A percentile compares a stretch with the other conserved stretches of the same genome.
phyloP scores from a whole-genome alignment of 2,329 filamentous ascomycete species.

The Hysterium pulicare region DNA sequence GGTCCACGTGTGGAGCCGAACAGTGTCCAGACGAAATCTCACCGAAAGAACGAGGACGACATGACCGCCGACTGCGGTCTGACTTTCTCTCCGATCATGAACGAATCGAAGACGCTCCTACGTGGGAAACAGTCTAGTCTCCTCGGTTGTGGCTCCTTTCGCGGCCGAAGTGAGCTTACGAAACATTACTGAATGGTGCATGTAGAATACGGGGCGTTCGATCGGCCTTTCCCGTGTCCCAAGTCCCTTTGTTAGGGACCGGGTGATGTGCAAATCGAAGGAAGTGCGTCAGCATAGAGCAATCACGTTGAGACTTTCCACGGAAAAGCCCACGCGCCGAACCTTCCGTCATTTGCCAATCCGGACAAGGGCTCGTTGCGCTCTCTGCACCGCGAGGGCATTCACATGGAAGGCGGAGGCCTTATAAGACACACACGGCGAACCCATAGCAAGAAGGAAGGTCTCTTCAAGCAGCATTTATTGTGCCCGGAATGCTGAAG shows the following conservation, averaged over 20 bases:
- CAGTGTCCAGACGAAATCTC: background rate
- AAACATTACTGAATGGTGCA: no score
- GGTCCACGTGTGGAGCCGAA: background rate
- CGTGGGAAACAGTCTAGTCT: background rate
- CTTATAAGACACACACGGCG: slow-evolving; percentile 1
- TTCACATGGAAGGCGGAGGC: slow-evolving; percentile 1
- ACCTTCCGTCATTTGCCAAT: no score
- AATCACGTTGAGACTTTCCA: no score
- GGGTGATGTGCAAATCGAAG: no score
- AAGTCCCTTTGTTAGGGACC: no score
- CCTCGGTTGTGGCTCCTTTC: background rate
- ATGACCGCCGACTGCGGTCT: no score
- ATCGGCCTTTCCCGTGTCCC: no score
- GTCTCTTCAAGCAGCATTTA: slow-evolving; percentile 2
- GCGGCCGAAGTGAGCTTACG: no score
- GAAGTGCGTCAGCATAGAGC: no score
- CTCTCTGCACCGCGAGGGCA: slow-evolving; percentile 2
- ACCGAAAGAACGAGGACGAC: background rate
- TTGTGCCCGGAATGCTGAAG: slow-evolving; percentile 2
- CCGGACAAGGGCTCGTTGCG: background rate
- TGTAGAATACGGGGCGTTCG: no score
- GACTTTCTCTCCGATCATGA: no score
- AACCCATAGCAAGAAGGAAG: slow-evolving; percentile 2
- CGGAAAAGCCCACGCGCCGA: no score
- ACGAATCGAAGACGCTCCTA: background rate